These are phyloP conservation scores for Dimargaris cristalligena DNA, from an alignment of 192 early-diverging fungal species.

Conservation along the genomic window DNA sequence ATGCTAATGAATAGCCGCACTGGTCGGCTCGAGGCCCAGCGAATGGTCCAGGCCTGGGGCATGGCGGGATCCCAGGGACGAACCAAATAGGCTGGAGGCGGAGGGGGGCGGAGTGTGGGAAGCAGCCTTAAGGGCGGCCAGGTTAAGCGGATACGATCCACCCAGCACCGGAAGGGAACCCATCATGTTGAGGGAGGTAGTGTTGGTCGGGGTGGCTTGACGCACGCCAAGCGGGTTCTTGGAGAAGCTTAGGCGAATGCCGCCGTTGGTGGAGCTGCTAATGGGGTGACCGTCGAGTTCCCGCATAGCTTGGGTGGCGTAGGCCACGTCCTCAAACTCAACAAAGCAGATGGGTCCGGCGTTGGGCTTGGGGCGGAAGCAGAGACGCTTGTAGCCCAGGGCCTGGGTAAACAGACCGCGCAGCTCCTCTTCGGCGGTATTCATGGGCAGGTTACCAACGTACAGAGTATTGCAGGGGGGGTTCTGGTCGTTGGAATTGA, in stretches of 20 bases:
- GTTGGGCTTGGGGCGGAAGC: slow-evolving; percentile 70
- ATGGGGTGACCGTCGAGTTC: slow-evolving; percentile 75
- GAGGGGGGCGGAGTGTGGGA: neutral
- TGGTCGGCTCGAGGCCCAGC: slow-evolving; percentile 4
- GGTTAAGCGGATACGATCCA: no score
- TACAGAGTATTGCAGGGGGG: slow-evolving; percentile 99
- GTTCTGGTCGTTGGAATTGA: slow-evolving; percentile 74
- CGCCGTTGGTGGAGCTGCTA: slow-evolving; percentile 74
- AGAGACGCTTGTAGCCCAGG: slow-evolving; percentile 79
- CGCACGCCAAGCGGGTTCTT: slow-evolving; percentile 94
- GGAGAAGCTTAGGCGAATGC: slow-evolving; percentile 87
- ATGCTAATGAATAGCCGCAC: slow-evolving; percentile 4
- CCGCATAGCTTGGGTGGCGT: slow-evolving; percentile 73
- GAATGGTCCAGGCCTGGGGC: neutral
- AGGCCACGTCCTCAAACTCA: slow-evolving; percentile 91
- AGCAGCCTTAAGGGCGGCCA: neutral
- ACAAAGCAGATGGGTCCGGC: slow-evolving; percentile 97
- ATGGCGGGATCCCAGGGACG: slow-evolving; percentile 8
- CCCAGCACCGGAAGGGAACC: slow-evolving; percentile 17
- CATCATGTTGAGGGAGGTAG: slow-evolving; percentile 3
- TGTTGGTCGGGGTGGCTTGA: slow-evolving; percentile 29
- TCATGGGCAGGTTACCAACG: slow-evolving; percentile 84
- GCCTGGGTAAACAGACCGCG: slow-evolving; percentile 61
- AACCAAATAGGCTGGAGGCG: slow-evolving; percentile 1
- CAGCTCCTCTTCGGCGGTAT: slow-evolving; percentile 82